Conservation (phyloP, 805 yeast genomes). For the Candida arabinofermentans region DNA sequence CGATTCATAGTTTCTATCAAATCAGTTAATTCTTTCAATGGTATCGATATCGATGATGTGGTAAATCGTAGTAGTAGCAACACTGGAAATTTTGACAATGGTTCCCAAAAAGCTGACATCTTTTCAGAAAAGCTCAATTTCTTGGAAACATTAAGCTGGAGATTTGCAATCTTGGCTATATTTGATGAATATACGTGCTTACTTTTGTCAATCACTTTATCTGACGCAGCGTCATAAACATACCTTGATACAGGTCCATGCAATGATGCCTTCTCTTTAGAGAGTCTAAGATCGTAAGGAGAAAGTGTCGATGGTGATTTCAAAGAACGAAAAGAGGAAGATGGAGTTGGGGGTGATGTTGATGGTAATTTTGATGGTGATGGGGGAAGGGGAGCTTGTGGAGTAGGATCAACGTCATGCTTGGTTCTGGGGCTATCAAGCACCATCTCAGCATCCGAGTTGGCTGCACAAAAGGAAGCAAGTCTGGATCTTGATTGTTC, state of each 20-base stretch:
- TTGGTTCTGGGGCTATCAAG: not conserved
- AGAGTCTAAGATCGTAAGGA: not conserved
- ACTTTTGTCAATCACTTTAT: conserved; percentile 8
- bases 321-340: too few species aligned
- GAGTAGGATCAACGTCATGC: not conserved
- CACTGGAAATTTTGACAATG: conserved; percentile 17
- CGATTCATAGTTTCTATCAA: conserved; percentile 16
- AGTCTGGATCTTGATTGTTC: too few species aligned
- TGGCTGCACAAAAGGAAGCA: too few species aligned
- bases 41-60: conserved; percentile 8
- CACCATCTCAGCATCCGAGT: not conserved
- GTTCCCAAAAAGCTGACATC: conserved; percentile 5
- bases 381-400: not conserved
- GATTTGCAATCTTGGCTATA: too few species aligned
- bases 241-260: conserved; percentile 2
- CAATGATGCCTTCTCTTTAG: not conserved
- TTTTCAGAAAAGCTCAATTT: not conserved
- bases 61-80: conserved; percentile 13
- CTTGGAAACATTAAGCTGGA: too few species aligned
- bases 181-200: not conserved
- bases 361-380: not conserved
- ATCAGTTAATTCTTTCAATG: conserved; percentile 16
- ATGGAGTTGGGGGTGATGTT: not conserved
- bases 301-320: not conserved
- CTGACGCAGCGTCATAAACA: conserved; percentile 4